Evolutionary conservation across 257 asterid genomes (phyloP).

Genomic region (Apocynum venetum): DNA sequence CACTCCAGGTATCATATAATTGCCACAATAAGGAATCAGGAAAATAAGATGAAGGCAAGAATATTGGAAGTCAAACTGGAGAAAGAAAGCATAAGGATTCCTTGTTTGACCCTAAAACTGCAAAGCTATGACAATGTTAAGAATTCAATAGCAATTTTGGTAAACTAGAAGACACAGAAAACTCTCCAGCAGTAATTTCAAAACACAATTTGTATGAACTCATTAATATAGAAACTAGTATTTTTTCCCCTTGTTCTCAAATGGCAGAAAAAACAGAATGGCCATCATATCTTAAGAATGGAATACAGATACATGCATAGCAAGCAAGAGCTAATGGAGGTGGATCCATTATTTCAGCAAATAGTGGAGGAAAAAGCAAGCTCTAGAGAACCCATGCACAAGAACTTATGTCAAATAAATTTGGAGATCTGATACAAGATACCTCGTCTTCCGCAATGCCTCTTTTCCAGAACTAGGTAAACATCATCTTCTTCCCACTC

Average conservation of each 20-base stretch:
- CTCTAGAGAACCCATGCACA: background rate
- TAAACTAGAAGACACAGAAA: background rate
- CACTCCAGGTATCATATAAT: background rate
- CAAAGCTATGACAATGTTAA: background rate
- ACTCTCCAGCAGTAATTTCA: background rate
- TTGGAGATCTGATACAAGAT: conserved; percentile 4
- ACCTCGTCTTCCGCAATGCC: conserved; percentile 75
- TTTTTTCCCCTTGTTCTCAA: background rate
- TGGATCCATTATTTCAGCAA: background rate
- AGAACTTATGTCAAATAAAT: conserved; percentile 10
- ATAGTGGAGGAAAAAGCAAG: background rate
- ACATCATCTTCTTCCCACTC: conserved; percentile 82
- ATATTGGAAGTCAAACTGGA: background rate
- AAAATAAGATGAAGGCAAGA: background rate
- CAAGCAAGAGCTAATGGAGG: background rate
- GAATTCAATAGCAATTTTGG: background rate
- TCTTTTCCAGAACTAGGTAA: conserved; percentile 64
- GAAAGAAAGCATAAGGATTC: background rate
- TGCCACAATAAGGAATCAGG: background rate
- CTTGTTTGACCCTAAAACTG: background rate
- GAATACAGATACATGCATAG: background rate
- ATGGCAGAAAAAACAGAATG: background rate
- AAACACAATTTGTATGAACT: background rate
- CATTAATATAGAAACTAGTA: background rate
- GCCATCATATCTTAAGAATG: background rate